Percentiles rank a stretch among this genome's conserved stretches.
Conservation (phyloP, 495 filamentous ascomycete genomes). For the Lepraria neglecta region DNA sequence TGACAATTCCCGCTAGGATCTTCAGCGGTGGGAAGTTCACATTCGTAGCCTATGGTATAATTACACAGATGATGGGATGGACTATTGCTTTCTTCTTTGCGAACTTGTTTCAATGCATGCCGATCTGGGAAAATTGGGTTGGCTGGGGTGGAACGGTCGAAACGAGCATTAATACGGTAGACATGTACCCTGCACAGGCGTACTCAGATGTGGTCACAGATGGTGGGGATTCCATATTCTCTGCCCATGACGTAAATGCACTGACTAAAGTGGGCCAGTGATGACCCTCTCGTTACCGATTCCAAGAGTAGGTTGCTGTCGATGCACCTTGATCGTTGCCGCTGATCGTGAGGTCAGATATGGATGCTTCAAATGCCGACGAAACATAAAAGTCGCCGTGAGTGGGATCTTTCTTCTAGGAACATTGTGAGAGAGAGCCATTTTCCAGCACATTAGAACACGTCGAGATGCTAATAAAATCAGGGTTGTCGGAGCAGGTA, state of each 20-base stretch:
- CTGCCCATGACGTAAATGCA: not conserved
- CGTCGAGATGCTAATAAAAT: not conserved
- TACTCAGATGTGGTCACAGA: conserved; percentile 18
- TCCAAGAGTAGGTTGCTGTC: not conserved
- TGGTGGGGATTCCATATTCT: not conserved
- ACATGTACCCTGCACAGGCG: conserved; percentile 12
- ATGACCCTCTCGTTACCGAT: conserved; percentile 11
- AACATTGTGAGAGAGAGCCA: not conserved
- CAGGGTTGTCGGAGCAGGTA: conserved; percentile 14
- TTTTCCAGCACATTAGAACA: not conserved
- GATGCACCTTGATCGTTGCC: no score
- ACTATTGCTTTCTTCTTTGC: conserved; percentile 19
- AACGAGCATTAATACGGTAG: conserved; percentile 6
- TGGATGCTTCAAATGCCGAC: conserved; percentile 13
- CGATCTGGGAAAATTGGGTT: conserved; percentile 11
- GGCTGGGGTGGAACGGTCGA: not conserved
- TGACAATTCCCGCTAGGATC: conserved; percentile 2
- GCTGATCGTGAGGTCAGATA: conserved; percentile 1
- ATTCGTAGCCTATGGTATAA: not conserved
- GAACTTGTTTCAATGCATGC: conserved; percentile 16
- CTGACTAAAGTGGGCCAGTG: not conserved
- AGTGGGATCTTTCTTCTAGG: conserved; percentile 5
- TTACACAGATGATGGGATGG: conserved; percentile 4
- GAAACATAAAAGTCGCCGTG: conserved; percentile 6
- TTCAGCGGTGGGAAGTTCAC: conserved; percentile 1